Evolutionary conservation across 176 grass and related monocot species (phyloP).

Genomic region (Chrysopogon serrulatus): DNA sequence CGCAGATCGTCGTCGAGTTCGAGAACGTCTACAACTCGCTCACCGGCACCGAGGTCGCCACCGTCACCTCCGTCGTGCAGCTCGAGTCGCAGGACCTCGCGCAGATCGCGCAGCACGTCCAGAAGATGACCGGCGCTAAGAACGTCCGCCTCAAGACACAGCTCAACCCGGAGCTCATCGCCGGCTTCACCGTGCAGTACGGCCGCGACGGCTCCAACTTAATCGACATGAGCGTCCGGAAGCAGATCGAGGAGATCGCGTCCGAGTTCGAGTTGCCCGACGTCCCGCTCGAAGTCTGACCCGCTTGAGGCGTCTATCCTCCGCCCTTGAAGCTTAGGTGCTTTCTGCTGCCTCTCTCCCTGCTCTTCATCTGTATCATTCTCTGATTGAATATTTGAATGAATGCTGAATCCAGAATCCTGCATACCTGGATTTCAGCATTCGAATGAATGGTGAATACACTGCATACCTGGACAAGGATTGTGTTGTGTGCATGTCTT

Average conservation of each 20-base stretch:
- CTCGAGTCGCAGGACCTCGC: conserved; percentile 73
- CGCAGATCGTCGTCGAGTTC: conserved; percentile 73
- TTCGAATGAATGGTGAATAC: not conserved
- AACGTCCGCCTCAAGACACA: conserved; percentile 81
- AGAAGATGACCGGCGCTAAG: conserved; percentile 65
- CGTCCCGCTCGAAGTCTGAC: conserved; percentile 50
- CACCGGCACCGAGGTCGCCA: conserved; percentile 73
- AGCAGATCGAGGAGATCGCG: conserved; percentile 82
- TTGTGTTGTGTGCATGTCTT: not conserved
- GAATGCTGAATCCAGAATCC: not conserved
- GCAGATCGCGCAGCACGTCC: conserved; percentile 78
- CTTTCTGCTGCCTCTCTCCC: conserved; percentile 20
- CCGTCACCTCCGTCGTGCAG: conserved; percentile 81
- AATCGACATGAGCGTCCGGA: conserved; percentile 89
- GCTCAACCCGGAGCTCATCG: conserved; percentile 70
- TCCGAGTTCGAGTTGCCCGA: conserved; percentile 53
- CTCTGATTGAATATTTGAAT: conserved; percentile 4
- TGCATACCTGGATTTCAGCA: not conserved
- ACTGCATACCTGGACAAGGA: not conserved
- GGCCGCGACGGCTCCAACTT: conserved; percentile 58
- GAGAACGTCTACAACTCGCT: conserved; percentile 70
- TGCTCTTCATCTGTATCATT: conserved; percentile 16
- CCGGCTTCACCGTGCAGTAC: conserved; percentile 86
- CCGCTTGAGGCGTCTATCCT: not conserved
- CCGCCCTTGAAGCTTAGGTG: conserved; percentile 28